Percentiles rank a stretch among this genome's conserved stretches.
Conservation (phyloP, 2,329 filamentous ascomycete species). For the Aspergillus vadensis region DNA sequence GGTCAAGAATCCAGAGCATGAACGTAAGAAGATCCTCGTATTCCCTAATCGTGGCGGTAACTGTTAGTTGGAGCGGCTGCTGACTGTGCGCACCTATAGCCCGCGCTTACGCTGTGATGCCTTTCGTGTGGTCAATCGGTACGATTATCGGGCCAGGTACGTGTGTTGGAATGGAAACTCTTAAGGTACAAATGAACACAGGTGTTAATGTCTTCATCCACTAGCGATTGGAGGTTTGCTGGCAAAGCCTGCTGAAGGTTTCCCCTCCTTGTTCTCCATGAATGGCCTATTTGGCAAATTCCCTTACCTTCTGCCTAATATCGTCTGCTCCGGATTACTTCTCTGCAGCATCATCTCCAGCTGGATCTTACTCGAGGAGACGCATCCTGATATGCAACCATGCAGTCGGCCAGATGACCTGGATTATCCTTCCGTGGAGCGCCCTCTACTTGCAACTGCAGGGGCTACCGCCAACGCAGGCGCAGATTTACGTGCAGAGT, state of each 20-base stretch:
- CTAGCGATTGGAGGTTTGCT: constrained; percentile 80
- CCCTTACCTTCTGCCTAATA: constrained; percentile 86
- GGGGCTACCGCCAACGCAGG: constrained; percentile 72
- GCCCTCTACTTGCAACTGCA: constrained; percentile 73
- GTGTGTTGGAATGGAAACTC: constrained; percentile 2
- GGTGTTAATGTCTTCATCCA: constrained; percentile 17
- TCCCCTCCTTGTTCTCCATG: constrained; percentile 68
- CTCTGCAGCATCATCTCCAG: constrained; percentile 76
- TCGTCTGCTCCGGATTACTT: constrained; percentile 77
- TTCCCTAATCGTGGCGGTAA: not conserved
- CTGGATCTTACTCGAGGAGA: constrained; percentile 82
- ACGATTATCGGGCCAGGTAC: constrained; percentile 76
- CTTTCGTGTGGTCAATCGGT: constrained; percentile 89
- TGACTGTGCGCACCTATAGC: constrained; percentile 51
- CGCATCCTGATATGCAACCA: constrained; percentile 78
- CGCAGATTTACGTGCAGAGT: constrained; percentile 74
- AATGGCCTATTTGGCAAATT: constrained; percentile 73
- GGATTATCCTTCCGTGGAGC: constrained; percentile 58
- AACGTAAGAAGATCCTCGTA: constrained; percentile 61
- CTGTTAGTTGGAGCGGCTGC: constrained; percentile 2
- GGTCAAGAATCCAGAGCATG: constrained; percentile 79
- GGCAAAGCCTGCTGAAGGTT: constrained; percentile 73
- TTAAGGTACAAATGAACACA: not conserved
- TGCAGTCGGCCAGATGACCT: constrained; percentile 44
- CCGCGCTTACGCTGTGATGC: constrained; percentile 87